Percentiles rank a stretch among this genome's conserved stretches.
Conservation (phyloP, 306 rosid species). For the Begonia fuchsioides region DNA sequence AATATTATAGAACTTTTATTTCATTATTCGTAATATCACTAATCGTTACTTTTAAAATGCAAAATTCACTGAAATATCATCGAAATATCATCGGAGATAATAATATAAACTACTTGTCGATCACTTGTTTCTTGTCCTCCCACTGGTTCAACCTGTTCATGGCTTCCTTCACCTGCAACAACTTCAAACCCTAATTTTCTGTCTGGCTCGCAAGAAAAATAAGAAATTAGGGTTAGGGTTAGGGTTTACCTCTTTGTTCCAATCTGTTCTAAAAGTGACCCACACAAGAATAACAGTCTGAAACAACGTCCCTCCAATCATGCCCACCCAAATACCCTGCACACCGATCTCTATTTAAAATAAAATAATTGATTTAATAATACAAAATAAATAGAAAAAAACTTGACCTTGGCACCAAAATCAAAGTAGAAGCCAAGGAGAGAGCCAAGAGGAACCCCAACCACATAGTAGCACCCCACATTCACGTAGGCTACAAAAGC, state of each 20-base stretch:
- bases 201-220: too few species aligned
- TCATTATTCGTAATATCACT: too few species aligned
- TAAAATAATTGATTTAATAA: too few species aligned
- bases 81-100: too few species aligned
- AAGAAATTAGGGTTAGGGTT: too few species aligned
- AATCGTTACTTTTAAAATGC: too few species aligned
- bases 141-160: conserved; percentile 40
- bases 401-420: conserved; percentile 38
- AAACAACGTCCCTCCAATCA: conserved; percentile 60
- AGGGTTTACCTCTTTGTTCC: conserved; percentile 57
- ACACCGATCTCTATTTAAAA: neutral
- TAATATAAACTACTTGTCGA: conserved; percentile 6
- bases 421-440: conserved; percentile 50
- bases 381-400: neutral
- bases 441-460: conserved; percentile 54
- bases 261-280: conserved; percentile 51
- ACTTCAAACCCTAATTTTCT: too few species aligned
- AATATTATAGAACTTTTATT: too few species aligned
- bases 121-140: conserved; percentile 22
- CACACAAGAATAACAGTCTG: conserved; percentile 51
- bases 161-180: conserved; percentile 50
- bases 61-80: too few species aligned
- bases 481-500: conserved; percentile 56
- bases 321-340: conserved; percentile 73
- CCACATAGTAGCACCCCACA: conserved; percentile 43